Evolutionary conservation across 306 rosid species (phyloP).

Genomic region (Echinosophora koreensis): DNA sequence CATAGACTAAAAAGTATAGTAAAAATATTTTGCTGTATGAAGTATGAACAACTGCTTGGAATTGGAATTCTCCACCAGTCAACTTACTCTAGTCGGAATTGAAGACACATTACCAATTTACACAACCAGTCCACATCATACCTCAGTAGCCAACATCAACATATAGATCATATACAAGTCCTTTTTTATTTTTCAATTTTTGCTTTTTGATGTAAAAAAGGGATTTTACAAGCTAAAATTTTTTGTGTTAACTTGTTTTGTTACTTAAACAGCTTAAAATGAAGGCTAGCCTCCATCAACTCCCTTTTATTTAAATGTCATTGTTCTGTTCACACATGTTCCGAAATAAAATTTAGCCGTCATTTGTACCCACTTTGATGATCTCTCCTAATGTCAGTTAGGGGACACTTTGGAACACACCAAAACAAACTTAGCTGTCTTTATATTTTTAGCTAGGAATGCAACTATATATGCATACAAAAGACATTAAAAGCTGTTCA

Average conservation of each 20-base stretch:
- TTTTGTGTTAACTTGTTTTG: not conserved
- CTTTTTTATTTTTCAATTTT: no score
- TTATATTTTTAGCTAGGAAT: not conserved
- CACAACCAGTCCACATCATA: not conserved
- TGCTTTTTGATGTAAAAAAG: not conserved
- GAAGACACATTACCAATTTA: not conserved
- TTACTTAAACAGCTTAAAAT: not conserved
- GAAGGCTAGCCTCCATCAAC: not conserved
- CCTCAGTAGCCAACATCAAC: not conserved
- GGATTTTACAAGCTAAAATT: not conserved
- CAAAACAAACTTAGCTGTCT: not conserved
- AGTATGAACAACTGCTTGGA: not conserved
- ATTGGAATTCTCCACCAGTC: not conserved
- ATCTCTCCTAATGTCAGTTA: no score
- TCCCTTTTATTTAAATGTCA: not conserved
- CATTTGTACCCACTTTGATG: no score
- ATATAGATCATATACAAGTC: no score
- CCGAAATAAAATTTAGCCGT: not conserved
- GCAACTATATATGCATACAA: slow-evolving; percentile 7
- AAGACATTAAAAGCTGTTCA: slow-evolving; percentile 1
- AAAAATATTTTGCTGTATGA: not conserved
- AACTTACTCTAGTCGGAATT: not conserved
- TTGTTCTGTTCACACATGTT: slow-evolving; percentile 7
- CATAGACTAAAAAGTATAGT: not conserved
- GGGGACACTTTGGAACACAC: no score